Conservation (phyloP, 2,329 filamentous ascomycete species). For the Bertia moriformis region DNA sequence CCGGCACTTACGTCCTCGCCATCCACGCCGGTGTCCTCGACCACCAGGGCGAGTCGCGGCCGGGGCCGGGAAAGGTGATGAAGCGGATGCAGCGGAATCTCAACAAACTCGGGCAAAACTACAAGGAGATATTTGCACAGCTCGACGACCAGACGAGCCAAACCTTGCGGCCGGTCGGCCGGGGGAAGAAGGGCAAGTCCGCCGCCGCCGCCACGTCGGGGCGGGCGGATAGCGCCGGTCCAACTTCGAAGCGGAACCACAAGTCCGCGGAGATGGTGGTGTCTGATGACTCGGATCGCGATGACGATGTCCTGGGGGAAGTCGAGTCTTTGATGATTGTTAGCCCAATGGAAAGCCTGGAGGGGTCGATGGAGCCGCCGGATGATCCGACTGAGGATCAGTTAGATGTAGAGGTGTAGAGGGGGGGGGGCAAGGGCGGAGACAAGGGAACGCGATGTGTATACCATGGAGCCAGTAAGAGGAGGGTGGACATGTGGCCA, state of each 20-base stretch:
- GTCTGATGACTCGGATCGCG: constrained; percentile 12
- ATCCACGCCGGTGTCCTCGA: constrained; percentile 66
- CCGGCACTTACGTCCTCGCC: constrained; percentile 70
- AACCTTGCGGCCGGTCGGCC: constrained; percentile 25
- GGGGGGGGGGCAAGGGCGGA: no score
- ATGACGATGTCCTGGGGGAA: no score
- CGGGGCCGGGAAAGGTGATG: no score
- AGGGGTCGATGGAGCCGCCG: no score
- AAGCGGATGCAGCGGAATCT: constrained; percentile 67
- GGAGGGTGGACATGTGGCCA: no score
- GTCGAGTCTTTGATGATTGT: no score
- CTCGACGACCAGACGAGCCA: constrained; percentile 63
- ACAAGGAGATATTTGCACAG: constrained; percentile 69
- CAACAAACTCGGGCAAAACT: constrained; percentile 67
- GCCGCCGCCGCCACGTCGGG: no score
- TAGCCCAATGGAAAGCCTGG: no score
- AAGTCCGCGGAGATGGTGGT: constrained; percentile 22
- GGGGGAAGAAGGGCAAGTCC: constrained; percentile 13
- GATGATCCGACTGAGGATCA: no score
- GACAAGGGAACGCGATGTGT: no score
- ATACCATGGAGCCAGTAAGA: no score
- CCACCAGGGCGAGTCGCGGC: constrained; percentile 46
- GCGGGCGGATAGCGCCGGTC: constrained; percentile 25
- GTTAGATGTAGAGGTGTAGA: no score
- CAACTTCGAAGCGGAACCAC: constrained; percentile 24